Evolutionary conservation across 306 rosid species (phyloP).

Genomic region (Herpetospermum pedunculosum): DNA sequence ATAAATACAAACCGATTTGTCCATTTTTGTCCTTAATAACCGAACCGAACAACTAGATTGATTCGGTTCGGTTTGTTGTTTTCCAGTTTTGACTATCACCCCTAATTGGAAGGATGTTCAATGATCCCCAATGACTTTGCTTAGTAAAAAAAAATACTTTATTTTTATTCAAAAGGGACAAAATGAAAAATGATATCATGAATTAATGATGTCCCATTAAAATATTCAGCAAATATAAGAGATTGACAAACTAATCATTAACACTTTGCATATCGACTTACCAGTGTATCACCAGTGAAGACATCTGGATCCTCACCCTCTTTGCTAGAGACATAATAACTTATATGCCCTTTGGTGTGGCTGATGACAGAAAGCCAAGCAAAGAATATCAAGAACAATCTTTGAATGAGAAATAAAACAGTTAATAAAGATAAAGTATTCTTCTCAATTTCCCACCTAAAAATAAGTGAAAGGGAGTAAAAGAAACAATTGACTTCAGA

Average conservation of each 20-base stretch:
- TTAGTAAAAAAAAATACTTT: too few relatives aligned
- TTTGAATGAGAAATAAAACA: neutral
- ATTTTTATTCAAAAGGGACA: neutral
- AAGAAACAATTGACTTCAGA: neutral
- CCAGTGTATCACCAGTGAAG: slow-evolving; percentile 95
- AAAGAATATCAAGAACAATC: slow-evolving; percentile 14
- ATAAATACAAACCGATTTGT: too few relatives aligned
- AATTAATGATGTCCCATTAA: neutral
- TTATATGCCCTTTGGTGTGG: slow-evolving; percentile 89
- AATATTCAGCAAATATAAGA: neutral
- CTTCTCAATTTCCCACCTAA: neutral
- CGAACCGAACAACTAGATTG: too few relatives aligned
- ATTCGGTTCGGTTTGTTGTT: too few relatives aligned
- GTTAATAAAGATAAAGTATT: neutral
- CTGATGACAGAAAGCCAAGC: slow-evolving; percentile 30
- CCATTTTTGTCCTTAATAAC: too few relatives aligned
- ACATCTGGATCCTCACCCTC: slow-evolving; percentile 69
- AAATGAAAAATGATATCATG: neutral
- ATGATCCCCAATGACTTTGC: too few relatives aligned
- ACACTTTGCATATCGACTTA: slow-evolving; percentile 22
- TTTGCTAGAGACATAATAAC: slow-evolving; percentile 66
- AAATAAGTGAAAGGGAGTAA: neutral
- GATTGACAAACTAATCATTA: neutral
- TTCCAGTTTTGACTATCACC: too few relatives aligned
- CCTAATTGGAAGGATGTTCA: neutral